Evolutionary conservation across 495 filamentous ascomycete genomes (phyloP).

Genomic region (Trichoderma asperelloides): DNA sequence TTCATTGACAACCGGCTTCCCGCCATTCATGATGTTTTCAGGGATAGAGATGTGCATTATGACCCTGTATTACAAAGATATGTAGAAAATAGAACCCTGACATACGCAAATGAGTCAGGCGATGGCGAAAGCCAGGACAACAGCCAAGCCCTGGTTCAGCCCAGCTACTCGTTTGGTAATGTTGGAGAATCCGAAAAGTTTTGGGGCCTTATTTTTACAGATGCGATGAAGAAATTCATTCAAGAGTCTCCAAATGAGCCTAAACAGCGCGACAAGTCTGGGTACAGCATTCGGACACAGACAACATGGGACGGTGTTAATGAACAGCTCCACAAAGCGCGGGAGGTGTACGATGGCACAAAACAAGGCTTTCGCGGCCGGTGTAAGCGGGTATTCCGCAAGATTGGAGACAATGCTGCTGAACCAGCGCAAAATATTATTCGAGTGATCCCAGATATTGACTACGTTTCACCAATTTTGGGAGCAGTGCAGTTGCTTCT

Average conservation of each 20-base stretch:
- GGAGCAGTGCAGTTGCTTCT: neutral
- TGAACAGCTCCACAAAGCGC: neutral
- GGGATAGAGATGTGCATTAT: neutral
- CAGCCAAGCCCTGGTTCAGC: neutral
- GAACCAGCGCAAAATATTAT: neutral
- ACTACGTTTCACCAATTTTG: neutral
- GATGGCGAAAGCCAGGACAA: neutral
- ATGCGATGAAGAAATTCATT: neutral
- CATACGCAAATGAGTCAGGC: neutral
- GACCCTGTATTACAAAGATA: neutral
- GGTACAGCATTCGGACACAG: neutral
- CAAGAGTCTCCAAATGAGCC: neutral
- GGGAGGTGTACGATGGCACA: neutral
- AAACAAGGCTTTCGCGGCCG: neutral
- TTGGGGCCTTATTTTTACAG: neutral
- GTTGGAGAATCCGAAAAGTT: neutral
- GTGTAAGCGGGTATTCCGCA: neutral
- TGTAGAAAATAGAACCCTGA: neutral
- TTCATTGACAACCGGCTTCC: neutral
- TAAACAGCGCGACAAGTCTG: neutral
- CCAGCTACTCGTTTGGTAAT: neutral
- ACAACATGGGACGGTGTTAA: neutral
- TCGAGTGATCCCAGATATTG: neutral
- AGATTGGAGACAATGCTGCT: neutral
- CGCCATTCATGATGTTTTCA: neutral